phyloP scores from a whole-genome alignment of 495 filamentous ascomycete genomes.

The Margaritispora aquatica region DNA sequence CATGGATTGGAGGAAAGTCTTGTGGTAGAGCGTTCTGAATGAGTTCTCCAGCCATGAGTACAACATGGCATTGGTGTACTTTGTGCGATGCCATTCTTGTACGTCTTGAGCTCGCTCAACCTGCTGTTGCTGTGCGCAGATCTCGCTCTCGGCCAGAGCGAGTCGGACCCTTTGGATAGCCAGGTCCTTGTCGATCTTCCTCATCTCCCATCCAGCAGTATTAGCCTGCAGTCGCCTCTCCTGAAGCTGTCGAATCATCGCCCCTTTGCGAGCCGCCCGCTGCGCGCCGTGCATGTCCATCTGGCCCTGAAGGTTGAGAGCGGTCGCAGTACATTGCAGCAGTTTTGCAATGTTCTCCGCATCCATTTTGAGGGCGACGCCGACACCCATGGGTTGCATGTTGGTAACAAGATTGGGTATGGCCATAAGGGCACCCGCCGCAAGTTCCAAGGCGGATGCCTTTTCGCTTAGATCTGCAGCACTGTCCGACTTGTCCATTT shows the following conservation, averaged over 20 bases:
- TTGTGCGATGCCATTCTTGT: conserved; percentile 7
- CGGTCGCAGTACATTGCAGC: too few relatives aligned
- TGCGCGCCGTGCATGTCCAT: neutral
- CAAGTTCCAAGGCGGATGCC: neutral
- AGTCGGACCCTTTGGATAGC: neutral
- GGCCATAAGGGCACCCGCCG: neutral
- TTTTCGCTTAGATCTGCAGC: too few relatives aligned
- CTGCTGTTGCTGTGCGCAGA: neutral
- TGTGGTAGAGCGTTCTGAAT: conserved; percentile 10
- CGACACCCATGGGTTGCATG: neutral
- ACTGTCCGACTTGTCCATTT: neutral
- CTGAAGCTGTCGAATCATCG: neutral
- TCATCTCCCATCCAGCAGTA: neutral
- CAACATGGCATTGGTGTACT: conserved; percentile 28
- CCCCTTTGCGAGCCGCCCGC: neutral
- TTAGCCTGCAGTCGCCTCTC: neutral
- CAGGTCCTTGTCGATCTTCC: neutral
- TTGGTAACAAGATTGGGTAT: neutral
- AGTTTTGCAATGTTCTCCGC: too few relatives aligned
- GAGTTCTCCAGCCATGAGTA: conserved; percentile 26
- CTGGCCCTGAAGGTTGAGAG: too few relatives aligned
- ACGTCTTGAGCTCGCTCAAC: neutral
- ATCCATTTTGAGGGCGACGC: too few relatives aligned
- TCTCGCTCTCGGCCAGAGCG: neutral
- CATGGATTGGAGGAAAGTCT: conserved; percentile 19